These are phyloP conservation scores for Stylosanthes scabra DNA, from an alignment of 331 rosid species.

Conservation along the genomic window DNA sequence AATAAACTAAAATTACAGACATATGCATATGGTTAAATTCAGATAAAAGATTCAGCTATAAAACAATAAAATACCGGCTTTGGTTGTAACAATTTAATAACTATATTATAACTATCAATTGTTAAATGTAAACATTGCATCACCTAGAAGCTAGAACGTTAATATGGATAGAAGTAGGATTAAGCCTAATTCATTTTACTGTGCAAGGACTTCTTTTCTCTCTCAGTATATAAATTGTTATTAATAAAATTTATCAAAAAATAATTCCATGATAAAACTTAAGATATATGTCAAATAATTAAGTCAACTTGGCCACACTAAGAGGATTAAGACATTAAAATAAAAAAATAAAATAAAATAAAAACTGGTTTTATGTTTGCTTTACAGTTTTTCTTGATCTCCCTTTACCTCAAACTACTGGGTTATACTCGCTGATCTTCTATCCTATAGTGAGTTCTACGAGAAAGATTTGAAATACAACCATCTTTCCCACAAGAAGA, in stretches of 20 bases:
- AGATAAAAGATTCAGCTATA: not conserved
- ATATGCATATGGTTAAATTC: slow-evolving; percentile 18
- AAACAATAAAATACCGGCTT: slow-evolving; percentile 3
- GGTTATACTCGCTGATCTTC: not conserved
- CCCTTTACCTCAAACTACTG: not conserved
- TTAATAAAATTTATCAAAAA: not conserved
- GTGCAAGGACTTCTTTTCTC: not conserved
- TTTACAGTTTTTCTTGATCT: not conserved
- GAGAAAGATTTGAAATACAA: not conserved
- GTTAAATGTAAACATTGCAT: not conserved
- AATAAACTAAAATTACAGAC: slow-evolving; percentile 32
- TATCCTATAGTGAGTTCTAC: not conserved
- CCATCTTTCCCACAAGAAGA: not conserved
- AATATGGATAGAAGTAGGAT: not conserved
- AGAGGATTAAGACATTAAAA: not conserved
- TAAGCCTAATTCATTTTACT: not conserved
- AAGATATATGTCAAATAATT: not conserved
- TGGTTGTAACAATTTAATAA: not conserved
- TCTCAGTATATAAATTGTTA: not conserved
- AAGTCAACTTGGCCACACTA: not conserved
- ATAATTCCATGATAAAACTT: not conserved
- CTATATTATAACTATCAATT: not conserved
- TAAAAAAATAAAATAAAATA: too few relatives aligned
- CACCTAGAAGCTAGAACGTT: not conserved
- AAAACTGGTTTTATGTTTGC: not conserved